Conservation (phyloP, 192 early-diverging fungal genomes). For the Dissophora ornata region DNA sequence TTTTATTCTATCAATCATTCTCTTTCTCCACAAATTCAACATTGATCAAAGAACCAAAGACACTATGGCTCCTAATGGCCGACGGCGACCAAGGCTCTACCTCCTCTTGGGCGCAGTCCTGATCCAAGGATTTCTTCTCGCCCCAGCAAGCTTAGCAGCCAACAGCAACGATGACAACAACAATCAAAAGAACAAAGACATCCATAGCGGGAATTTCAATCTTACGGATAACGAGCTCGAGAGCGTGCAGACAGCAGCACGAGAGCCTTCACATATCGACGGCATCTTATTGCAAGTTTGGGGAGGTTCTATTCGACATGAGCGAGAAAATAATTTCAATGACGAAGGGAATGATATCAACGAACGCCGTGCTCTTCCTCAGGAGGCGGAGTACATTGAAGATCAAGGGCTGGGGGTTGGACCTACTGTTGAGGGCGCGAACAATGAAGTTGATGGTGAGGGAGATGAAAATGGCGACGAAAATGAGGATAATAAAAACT, state of each 20-base stretch:
- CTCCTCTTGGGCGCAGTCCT: slow-evolving; percentile 9
- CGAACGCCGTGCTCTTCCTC: not conserved
- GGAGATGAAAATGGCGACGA: not conserved
- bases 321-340: not conserved
- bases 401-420: too few species aligned
- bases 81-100: not conserved
- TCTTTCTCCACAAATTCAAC: too few species aligned
- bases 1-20: too few species aligned
- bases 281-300: slow-evolving; percentile 1
- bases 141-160: not conserved
- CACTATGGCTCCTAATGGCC: too few species aligned
- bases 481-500: too few species aligned
- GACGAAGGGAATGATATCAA: too few species aligned
- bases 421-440: too few species aligned
- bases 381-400: not conserved
- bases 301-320: not conserved
- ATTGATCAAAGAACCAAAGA: too few species aligned
- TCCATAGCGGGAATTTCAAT: not conserved
- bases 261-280: too few species aligned
- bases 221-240: too few species aligned
- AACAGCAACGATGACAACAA: too few species aligned
- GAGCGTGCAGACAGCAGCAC: not conserved
- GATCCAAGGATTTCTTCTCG: slow-evolving; percentile 8
- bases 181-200: not conserved
- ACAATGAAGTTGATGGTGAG: not conserved